Evolutionary conservation across 768 basidiomycete genomes (phyloP), one percentile per base, ranked within the genome.

Genomic region (Pulveroboletus frians): DNA sequence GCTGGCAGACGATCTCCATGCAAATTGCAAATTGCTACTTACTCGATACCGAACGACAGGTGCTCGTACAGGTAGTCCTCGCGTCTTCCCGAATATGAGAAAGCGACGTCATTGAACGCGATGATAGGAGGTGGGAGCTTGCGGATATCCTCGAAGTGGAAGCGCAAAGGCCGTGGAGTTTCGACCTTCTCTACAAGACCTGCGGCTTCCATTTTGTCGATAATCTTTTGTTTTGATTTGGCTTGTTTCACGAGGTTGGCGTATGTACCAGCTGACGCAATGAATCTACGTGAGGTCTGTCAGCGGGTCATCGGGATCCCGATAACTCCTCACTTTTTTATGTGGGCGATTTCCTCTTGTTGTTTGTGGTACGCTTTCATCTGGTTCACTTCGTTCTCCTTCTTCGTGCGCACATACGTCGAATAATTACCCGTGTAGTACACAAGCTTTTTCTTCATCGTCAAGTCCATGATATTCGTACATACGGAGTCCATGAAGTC

Each of bases 151-250:
- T 98, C 95, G 61, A 98, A 99, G 78, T 95, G 85, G 81, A 98
- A 99, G 43, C 82, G 76, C 30, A 99, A 76, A 14, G 81, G 80
- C 58, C 80, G 83, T 31, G 78, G 76, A 4, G 68, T 67, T 64
- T 94, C 92, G 50, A 96, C 73, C 73, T 92, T 92, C 71, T 99
- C 92, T 64, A 99, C 79, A 37, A 99, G 78, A 54, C 95, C 95
- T 13, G 94, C 95, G 23, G 95, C 95, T 76, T 99, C 96, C 95
- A 99, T 99, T 81, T 99, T 99, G 78, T 99, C 95, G 71, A 99
- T 95, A 55, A 99, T 98, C 80, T 99, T 99, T 71, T 99, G 95
- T 69, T 99, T 99, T 43, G 94, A 97, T 74, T 99, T 97, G 58
- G 95, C 95, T 71, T 99, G 95, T 63, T 86, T 91, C 61, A 99